A percentile compares a stretch with the other conserved stretches of the same genome.
Conservation (phyloP, 495 filamentous ascomycete genomes). For the Neurospora hispaniola region DNA sequence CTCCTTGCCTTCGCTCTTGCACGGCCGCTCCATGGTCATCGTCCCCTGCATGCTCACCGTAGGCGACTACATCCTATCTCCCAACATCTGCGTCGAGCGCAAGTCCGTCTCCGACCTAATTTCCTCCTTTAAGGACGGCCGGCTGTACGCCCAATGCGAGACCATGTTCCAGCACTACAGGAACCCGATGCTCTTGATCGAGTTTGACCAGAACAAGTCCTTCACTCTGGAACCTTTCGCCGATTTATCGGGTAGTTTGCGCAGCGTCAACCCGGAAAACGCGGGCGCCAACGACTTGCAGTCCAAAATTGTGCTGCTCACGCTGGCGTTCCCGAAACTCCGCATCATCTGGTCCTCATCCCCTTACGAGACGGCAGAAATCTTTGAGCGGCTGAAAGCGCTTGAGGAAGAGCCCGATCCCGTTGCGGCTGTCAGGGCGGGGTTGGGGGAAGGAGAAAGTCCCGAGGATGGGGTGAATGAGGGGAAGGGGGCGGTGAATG, state of each 20-base stretch:
- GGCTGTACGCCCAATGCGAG: conserved; percentile 86
- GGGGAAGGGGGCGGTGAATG: not conserved
- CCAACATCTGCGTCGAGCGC: conserved; percentile 84
- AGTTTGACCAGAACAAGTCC: conserved; percentile 94
- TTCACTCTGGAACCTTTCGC: conserved; percentile 94
- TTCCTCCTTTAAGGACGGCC: conserved; percentile 78
- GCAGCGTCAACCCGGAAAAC: conserved; percentile 40
- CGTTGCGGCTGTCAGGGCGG: conserved; percentile 70
- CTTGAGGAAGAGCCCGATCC: conserved; percentile 84
- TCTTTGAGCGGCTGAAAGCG: conserved; percentile 88
- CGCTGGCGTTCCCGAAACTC: conserved; percentile 80
- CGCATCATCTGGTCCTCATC: conserved; percentile 88
- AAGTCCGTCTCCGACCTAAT: conserved; percentile 90
- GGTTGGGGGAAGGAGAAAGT: conserved; percentile 50
- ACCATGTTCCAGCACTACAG: conserved; percentile 92
- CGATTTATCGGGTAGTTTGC: conserved; percentile 58
- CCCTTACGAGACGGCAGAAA: conserved; percentile 94
- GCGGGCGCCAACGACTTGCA: conserved; percentile 63
- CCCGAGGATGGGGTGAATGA: conserved; percentile 31
- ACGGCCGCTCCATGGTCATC: conserved; percentile 74
- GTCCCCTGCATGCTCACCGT: conserved; percentile 94
- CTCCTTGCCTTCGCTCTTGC: conserved; percentile 80
- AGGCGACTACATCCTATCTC: conserved; percentile 89
- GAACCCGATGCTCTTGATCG: conserved; percentile 82
- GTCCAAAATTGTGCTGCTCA: conserved; percentile 83